Base-by-base conservation (phyloP, 805 yeast genomes). In the Sugiyamaella chiloensis region DNA sequence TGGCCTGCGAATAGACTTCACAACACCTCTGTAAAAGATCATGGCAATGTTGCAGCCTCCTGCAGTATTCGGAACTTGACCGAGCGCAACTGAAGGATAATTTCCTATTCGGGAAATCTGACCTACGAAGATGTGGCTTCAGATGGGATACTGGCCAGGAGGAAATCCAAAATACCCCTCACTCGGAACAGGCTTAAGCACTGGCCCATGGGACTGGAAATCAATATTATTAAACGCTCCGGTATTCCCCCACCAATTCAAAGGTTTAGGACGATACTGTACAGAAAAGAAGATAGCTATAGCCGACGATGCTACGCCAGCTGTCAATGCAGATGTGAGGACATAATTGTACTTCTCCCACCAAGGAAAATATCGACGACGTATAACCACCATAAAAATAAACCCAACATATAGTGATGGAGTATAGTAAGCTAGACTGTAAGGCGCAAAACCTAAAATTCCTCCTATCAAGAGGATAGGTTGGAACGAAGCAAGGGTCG, bases 161-260 rank as follows among this genome's bases (percentile, higher is more conserved):
- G 45, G 44, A 8, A 54, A 54, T 2, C 58, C 58, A 30, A 53
- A 54, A 40, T 37, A 45, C 6, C 53, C 55, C 23, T 27, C 31
- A 23, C 48, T 47, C 5, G 51, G 49, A n/a, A 52, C 21, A 4
- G 49, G 45, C n/a, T 16, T 34, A 6, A 34, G 37, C 14, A 34
- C 37, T 19, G 37, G 21, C 20, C 37, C 37, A 19, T 34, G 11
- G 14, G 37, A n/a, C 16, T 12, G 11, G 37, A 34, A 40, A 24
- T 46, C 77, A 46, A 82, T 70, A 46, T 82, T 66, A 57, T 82
- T 86, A 12, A 23, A 34, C 12, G 14, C 23, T n/a, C 47, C 52
- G 4, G 21, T 26, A 50, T 80, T 81, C 1, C 88, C 88, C 88
- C 88, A 83, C 88, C 87, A 83, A 34, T 64, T 52, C 11, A 81